phyloP scores from a whole-genome alignment of 805 yeast species.

The Yarrowia sp. region DNA sequence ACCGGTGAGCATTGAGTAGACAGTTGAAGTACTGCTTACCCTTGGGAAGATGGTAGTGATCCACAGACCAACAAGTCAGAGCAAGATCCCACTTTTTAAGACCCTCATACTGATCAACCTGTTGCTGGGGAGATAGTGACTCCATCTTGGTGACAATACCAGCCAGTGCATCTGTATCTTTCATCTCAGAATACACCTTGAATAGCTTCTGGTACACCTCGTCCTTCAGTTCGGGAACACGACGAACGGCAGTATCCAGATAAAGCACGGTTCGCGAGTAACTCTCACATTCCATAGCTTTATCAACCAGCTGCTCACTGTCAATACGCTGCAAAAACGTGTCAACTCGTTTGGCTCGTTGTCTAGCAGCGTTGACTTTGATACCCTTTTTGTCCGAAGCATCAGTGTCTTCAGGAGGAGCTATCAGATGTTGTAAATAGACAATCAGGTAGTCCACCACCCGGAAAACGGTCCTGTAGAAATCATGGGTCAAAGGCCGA shows the following conservation, averaged over 20 bases:
- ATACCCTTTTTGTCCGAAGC: conserved; percentile 34
- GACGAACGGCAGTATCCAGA: conserved; percentile 50
- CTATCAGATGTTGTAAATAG: conserved; percentile 47
- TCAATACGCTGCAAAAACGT: conserved; percentile 57
- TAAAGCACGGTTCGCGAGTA: conserved; percentile 85
- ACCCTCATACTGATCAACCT: conserved; percentile 75
- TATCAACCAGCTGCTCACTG: conserved; percentile 64
- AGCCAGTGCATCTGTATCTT: conserved; percentile 85
- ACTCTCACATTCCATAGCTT: conserved; percentile 79
- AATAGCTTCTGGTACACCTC: conserved; percentile 45
- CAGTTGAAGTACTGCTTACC: conserved; percentile 57
- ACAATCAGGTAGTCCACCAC: conserved; percentile 80
- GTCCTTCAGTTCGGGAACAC: conserved; percentile 19
- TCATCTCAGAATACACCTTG: conserved; percentile 77
- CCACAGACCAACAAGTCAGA: conserved; percentile 73
- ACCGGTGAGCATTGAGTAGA: conserved; percentile 70
- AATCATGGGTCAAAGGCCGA: conserved; percentile 57
- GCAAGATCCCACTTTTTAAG: conserved; percentile 86
- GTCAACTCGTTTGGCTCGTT: conserved; percentile 32
- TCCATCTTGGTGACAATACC: conserved; percentile 73
- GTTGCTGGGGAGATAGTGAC: conserved; percentile 66
- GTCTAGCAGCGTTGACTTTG: conserved; percentile 36
- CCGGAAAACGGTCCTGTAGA: conserved; percentile 71
- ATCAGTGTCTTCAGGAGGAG: conserved; percentile 4
- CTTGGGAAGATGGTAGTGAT: conserved; percentile 43